Conservation (phyloP, 2,329 filamentous ascomycete species). For the Coniochaeta sp. region DNA sequence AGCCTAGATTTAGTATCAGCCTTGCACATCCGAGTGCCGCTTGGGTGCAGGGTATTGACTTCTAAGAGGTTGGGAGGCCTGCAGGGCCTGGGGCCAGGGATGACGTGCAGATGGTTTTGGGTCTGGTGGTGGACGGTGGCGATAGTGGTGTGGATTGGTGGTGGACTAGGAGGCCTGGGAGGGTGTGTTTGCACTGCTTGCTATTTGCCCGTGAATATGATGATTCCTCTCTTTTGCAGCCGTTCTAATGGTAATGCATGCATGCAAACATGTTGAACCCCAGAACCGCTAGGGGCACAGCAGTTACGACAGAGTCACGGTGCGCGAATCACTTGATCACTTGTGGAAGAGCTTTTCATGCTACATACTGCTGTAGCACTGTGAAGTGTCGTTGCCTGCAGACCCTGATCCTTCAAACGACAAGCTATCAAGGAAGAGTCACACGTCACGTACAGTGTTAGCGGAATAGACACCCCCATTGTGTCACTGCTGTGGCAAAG, state of each 20-base stretch:
- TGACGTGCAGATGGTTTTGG: neutral
- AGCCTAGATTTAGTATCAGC: neutral
- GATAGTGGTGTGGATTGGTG: neutral
- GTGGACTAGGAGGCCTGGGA: too few relatives aligned
- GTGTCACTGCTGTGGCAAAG: neutral
- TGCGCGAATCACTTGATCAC: neutral
- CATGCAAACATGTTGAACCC: neutral
- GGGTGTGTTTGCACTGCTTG: neutral
- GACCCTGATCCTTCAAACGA: too few relatives aligned
- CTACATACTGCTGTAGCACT: neutral
- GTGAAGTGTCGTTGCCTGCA: neutral
- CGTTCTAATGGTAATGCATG: neutral
- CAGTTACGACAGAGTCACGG: neutral
- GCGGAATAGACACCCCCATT: too few relatives aligned
- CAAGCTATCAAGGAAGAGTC: too few relatives aligned
- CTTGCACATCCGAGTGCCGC: neutral
- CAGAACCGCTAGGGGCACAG: neutral
- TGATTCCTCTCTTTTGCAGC: neutral
- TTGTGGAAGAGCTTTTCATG: too few relatives aligned
- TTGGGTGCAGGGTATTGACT: neutral
- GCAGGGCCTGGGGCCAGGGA: too few relatives aligned
- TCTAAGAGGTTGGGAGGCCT: neutral
- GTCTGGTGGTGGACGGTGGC: neutral
- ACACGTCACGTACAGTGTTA: too few relatives aligned
- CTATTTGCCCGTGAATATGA: neutral